These are phyloP conservation scores for Leishmania amazonensis DNA, from an alignment of 208 protist genomes.

Conservation along the genomic window DNA sequence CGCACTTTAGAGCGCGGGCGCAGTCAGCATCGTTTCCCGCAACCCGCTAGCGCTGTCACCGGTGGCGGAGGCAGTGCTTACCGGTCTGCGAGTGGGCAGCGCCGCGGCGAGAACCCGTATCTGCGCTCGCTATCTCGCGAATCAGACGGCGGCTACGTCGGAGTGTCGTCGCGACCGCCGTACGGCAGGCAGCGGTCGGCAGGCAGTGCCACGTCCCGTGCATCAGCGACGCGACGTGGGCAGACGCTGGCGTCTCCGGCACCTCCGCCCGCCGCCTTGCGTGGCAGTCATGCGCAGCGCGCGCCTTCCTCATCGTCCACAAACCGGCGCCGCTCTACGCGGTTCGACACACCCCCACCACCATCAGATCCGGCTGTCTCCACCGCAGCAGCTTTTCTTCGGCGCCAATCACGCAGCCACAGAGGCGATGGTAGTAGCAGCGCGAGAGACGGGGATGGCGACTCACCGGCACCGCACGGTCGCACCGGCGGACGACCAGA, in stretches of 20 bases:
- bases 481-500: conserved; percentile 50
- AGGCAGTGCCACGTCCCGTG: conserved; percentile 5
- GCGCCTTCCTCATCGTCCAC: neutral
- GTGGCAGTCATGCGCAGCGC: conserved; percentile 5
- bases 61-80: neutral
- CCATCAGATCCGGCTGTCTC: neutral
- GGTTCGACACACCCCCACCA: conserved; percentile 46
- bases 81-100: conserved; percentile 4
- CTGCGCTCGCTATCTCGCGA: conserved; percentile 32
- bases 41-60: neutral
- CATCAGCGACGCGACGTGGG: conserved; percentile 7
- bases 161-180: neutral
- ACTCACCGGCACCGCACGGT: conserved; percentile 56
- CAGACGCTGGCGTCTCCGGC: conserved; percentile 31
- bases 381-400: neutral
- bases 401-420: neutral
- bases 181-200: conserved; percentile 9
- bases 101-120: conserved; percentile 26
- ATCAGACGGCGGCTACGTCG: neutral
- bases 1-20: conserved; percentile 33
- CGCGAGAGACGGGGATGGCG: conserved; percentile 31
- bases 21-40: conserved; percentile 18
- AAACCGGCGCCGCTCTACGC: conserved; percentile 5
- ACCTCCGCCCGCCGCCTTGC: conserved; percentile 13
- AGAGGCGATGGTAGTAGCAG: conserved; percentile 1